phyloP scores from a whole-genome alignment of 371 early-diverging fungal species.

The Amoeboaphelidium occidentale region DNA sequence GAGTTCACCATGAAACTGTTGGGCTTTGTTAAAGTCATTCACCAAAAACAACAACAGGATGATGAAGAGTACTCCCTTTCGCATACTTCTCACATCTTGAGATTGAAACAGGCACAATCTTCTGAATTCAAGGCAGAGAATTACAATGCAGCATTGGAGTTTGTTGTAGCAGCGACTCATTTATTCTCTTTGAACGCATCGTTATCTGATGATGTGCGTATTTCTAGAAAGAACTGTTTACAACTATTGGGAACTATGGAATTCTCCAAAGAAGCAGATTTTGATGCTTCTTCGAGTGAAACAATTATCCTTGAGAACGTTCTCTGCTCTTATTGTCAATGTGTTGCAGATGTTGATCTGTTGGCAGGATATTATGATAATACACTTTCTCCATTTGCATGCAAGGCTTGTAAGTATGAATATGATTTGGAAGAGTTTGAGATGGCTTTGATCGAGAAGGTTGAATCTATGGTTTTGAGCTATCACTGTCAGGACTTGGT shows the following conservation, averaged over 20 bases:
- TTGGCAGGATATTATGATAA: too few relatives aligned
- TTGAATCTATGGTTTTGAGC: too few relatives aligned
- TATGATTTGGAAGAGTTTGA: too few relatives aligned
- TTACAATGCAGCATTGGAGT: neutral
- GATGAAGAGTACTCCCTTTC: too few relatives aligned
- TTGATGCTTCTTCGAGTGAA: neutral
- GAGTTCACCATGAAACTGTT: too few relatives aligned
- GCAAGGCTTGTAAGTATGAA: too few relatives aligned
- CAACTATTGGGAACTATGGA: neutral
- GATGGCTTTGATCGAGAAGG: too few relatives aligned
- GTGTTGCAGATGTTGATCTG: neutral
- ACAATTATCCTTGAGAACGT: neutral
- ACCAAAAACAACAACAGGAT: too few relatives aligned
- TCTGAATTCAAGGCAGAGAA: constrained; percentile 35
- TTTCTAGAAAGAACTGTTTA: neutral
- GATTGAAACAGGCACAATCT: constrained; percentile 29
- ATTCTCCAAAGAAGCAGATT: neutral
- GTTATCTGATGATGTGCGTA: neutral
- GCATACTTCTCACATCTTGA: too few relatives aligned
- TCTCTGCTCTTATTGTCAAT: neutral
- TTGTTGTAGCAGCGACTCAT: neutral
- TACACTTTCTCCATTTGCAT: too few relatives aligned
- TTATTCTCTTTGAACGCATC: neutral
- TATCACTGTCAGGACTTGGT: too few relatives aligned
- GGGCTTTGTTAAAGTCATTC: too few relatives aligned